These are phyloP conservation scores for Aurantiochytrium sp. DNA, from an alignment of 108 stramenopile genomes.

Conservation along the genomic window DNA sequence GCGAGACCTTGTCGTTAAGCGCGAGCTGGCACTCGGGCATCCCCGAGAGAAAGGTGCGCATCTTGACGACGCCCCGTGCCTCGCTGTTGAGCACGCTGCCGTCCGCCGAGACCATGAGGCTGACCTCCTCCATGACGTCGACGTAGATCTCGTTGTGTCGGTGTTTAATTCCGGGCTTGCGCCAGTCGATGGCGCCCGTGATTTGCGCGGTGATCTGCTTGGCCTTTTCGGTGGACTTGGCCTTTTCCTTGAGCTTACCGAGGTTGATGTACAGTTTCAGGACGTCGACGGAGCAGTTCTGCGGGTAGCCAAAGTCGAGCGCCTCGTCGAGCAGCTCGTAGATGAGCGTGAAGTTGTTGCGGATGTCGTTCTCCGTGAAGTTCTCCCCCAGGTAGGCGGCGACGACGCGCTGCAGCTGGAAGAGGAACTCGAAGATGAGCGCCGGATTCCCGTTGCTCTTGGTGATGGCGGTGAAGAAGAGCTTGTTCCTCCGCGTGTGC, in stretches of 20 bases:
- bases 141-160: slow-evolving; percentile 98
- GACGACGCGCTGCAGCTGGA: slow-evolving; percentile 83
- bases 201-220: slow-evolving; percentile 83
- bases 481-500: slow-evolving; percentile 88
- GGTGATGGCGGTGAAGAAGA: slow-evolving; percentile 95
- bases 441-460: slow-evolving; percentile 93
- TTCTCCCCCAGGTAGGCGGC: slow-evolving; percentile 95
- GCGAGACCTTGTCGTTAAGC: slow-evolving; percentile 96
- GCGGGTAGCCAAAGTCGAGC: slow-evolving; percentile 98
- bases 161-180: slow-evolving; percentile 93
- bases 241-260: slow-evolving; percentile 73
- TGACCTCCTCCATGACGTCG: slow-evolving; percentile 93
- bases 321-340: slow-evolving; percentile 98
- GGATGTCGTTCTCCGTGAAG: slow-evolving; percentile 83
- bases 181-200: slow-evolving; percentile 98
- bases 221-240: slow-evolving; percentile 66
- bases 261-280: slow-evolving; percentile 94
- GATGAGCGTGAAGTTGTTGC: slow-evolving; percentile 96
- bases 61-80: slow-evolving; percentile 89
- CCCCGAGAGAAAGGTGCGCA: slow-evolving; percentile 96
- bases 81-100: slow-evolving; percentile 83
- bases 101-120: slow-evolving; percentile 83
- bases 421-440: slow-evolving; percentile 93
- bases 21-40: slow-evolving; percentile 97
- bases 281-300: slow-evolving; percentile 95